Base-by-base conservation (phyloP, 2,329 filamentous ascomycete species). In the Chalaropsis thielavioides region DNA sequence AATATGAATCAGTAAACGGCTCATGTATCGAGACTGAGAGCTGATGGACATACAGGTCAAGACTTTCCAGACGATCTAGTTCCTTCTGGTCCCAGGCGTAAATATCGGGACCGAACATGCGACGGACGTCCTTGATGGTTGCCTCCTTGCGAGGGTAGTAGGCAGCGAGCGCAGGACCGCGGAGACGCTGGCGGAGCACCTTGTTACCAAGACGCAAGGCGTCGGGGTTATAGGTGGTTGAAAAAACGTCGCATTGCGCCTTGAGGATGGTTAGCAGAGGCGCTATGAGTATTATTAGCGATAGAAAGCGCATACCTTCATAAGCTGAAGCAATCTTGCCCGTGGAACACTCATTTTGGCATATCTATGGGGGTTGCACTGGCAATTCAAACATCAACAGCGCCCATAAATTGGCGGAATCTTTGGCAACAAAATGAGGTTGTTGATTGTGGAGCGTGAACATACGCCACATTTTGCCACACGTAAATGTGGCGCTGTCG, bases 231-330 rank as follows among this genome's bases (percentile, higher is more conserved):
- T 86, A 97, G 63, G 87, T 92, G 62, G 88, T 89, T 72, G 86
- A 87, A 80, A 97, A 99, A 78, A 97, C 84, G 74, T 86, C 84
- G 81, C 90, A 96, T 87, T 92, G 91, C 72, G 83, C 83, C 92
- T 96, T 71, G 51, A 1, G 40, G 11, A 22, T 4, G 35, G 68
- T 75, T 56, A 76, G 71, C 51, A 63, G 54, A 13, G 8, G 40
- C 58, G 31, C 1, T 31, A 41, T 41, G 0, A 41, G 17, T 8
- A 7, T 3, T 59, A 44, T 68, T 41, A 5, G n/a, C 40, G 22
- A n/a, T 44, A n/a, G 15, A 24, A 44, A 60, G 27, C 11, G 2
- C 35, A 58, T 76, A 90, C 91, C 86, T 90, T 91, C 79, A 92
- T 83, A 68, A 96, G 82, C 73, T 90, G 88, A 69, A 87, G 72